A percentile compares a stretch with the other conserved stretches of the same genome.
phyloP scores from a whole-genome alignment of 2,329 filamentous ascomycete species.

The Hypoxylon sp. region DNA sequence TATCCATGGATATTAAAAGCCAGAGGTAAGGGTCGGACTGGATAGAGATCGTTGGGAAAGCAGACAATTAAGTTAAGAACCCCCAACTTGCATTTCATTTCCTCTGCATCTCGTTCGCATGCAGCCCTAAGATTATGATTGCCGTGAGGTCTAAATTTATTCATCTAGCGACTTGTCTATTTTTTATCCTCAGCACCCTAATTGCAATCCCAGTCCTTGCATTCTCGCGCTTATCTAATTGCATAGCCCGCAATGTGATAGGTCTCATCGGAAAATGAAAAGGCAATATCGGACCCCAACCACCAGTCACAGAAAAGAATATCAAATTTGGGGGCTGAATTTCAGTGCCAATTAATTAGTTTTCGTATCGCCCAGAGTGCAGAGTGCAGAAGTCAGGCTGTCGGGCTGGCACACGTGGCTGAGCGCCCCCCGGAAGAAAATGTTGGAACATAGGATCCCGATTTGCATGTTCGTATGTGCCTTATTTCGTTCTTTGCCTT shows the following conservation, averaged over 20 bases:
- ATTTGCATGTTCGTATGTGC: constrained; percentile 18
- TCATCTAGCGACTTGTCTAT: constrained; percentile 24
- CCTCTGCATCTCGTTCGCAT: constrained; percentile 1
- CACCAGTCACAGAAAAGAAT: neutral
- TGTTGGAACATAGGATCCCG: constrained; percentile 7
- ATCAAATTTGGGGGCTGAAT: constrained; percentile 6
- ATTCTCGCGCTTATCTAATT: constrained; percentile 18
- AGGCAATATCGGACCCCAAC: constrained; percentile 18
- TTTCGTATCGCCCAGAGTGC: neutral
- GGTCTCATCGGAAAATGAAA: constrained; percentile 25
- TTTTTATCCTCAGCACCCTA: constrained; percentile 19
- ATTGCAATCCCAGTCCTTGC: constrained; percentile 29
- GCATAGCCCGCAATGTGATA: constrained; percentile 19
- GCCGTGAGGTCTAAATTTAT: constrained; percentile 45
- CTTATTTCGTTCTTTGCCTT: constrained; percentile 47
- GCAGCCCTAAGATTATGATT: constrained; percentile 16
- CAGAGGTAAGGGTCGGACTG: neutral
- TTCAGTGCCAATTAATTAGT: constrained; percentile 18
- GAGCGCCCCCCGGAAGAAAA: constrained; percentile 26
- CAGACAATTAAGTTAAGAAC: neutral
- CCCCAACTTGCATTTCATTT: neutral
- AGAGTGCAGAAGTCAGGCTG: constrained; percentile 4
- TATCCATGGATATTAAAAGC: neutral
- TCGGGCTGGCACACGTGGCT: constrained; percentile 30
- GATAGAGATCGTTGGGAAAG: too few species aligned